Evolutionary conservation across 768 basidiomycete genomes (phyloP).

Genomic region (Mycena polygramma): DNA sequence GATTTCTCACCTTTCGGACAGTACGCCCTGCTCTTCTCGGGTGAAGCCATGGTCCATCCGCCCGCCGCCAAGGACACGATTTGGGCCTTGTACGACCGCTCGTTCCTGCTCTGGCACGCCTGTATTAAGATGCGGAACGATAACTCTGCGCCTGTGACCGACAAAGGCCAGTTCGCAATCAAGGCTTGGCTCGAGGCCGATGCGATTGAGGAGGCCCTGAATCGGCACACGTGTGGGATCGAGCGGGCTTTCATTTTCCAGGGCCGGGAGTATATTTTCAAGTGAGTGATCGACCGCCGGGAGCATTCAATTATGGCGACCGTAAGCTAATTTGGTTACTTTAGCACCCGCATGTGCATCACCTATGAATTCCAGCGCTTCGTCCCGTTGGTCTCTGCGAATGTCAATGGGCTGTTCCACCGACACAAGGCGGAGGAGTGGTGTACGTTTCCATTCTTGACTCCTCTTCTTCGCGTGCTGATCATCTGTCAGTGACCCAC

Average conservation of each 20-base stretch:
- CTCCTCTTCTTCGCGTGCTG: conserved; percentile 18
- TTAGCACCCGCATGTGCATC: conserved; percentile 77
- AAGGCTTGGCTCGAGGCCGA: conserved; percentile 81
- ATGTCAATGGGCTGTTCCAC: conserved; percentile 61
- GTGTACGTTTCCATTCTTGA: conserved; percentile 60
- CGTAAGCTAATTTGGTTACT: conserved; percentile 23
- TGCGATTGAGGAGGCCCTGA: conserved; percentile 71
- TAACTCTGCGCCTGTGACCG: conserved; percentile 53
- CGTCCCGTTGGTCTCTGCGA: conserved; percentile 70
- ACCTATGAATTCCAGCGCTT: conserved; percentile 77
- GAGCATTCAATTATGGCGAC: conserved; percentile 2
- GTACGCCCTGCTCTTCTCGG: conserved; percentile 83
- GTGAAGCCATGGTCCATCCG: conserved; percentile 67
- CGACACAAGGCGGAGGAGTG: conserved; percentile 74
- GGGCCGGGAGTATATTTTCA: conserved; percentile 82
- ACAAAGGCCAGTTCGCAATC: conserved; percentile 73
- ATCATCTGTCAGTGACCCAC: conserved; percentile 62
- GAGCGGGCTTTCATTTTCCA: conserved; percentile 79
- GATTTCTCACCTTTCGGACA: conserved; percentile 44
- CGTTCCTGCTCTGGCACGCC: conserved; percentile 79
- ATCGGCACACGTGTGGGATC: conserved; percentile 74
- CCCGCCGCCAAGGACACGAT: conserved; percentile 73
- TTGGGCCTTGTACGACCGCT: conserved; percentile 81
- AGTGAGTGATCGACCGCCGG: conserved; percentile 59
- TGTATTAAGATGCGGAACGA: conserved; percentile 74